Evolutionary conservation across 805 yeast genomes (phyloP).

Genomic region (Candida pini): DNA sequence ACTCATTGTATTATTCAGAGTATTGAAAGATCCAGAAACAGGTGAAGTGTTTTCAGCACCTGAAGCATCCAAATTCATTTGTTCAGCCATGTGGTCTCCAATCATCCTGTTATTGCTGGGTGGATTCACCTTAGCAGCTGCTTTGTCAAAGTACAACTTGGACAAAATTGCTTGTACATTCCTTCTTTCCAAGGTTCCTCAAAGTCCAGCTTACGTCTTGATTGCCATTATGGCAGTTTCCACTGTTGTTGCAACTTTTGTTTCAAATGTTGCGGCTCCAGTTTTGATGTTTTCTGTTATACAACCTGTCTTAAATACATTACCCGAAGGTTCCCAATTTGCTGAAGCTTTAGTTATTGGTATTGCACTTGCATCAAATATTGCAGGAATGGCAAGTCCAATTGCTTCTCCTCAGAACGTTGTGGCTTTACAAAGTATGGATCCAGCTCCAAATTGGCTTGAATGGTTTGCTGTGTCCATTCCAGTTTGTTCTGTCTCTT

Average conservation of each 20-base stretch:
- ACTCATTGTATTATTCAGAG: conserved; percentile 66
- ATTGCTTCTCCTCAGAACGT: conserved; percentile 96
- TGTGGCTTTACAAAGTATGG: conserved; percentile 83
- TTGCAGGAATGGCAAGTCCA: conserved; percentile 97
- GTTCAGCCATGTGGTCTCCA: conserved; percentile 92
- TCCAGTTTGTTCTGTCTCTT: conserved; percentile 66
- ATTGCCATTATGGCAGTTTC: conserved; percentile 84
- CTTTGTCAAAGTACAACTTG: conserved; percentile 82
- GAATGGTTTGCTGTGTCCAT: conserved; percentile 88
- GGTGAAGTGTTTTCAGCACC: conserved; percentile 51
- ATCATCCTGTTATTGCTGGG: conserved; percentile 86
- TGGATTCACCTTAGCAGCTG: conserved; percentile 94
- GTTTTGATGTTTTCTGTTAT: conserved; percentile 86
- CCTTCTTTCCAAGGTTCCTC: conserved; percentile 78
- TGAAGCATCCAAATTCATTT: conserved; percentile 72
- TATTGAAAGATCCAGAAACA: conserved; percentile 51
- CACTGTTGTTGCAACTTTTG: conserved; percentile 87
- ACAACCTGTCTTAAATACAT: conserved; percentile 80
- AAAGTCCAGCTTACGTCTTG: conserved; percentile 72
- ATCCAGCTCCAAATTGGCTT: conserved; percentile 79
- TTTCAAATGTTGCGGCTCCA: conserved; percentile 95
- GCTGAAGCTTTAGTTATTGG: conserved; percentile 84
- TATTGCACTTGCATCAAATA: conserved; percentile 85
- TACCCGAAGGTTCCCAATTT: conserved; percentile 73
- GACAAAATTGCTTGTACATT: conserved; percentile 82